Base-by-base conservation (phyloP, 192 early-diverging fungal genomes). In the Backusella tarrabulga region DNA sequence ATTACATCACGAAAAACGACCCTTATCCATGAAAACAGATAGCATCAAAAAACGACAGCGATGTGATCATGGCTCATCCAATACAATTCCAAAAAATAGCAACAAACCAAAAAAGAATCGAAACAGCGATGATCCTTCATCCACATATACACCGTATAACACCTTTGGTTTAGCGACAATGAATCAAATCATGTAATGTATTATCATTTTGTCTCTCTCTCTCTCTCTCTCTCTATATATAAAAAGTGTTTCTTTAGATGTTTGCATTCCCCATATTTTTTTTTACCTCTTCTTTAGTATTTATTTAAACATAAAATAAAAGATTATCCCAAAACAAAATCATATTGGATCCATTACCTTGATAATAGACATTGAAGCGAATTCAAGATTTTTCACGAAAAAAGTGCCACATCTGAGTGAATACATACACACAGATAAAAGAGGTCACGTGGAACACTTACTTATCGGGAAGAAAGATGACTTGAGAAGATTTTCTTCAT, bases 1-100 rank as follows among this genome's bases (percentile, higher is more conserved):
- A 73, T 63, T 81, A 6, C 79, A 81, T 60, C 75, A 81, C 32
- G 79, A 81, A 63, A 81, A 76, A 52, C 60, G 79, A 68, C 79
- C 79, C 0, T 50, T 81, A 5, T 75, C 72, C 17, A 71, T 77
- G 69, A 81, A 81, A 26, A 75, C 76, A 34, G 76, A 81, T 67
- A 63, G 54, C 19, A 81, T 81, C 34, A 81, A 81, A 26, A 77
- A 81, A 41, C 72, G 76, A 52, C 80, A 81, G 46, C 32, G 76
- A 14, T 75, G 68, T 52, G 76, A 81, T 52, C 40, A 73, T 41
- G n/a, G 34, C 23, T 17, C 70, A 9, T 8, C 38, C 0, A 67
- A 50, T 15, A 19, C 32, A 36, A 4, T 15, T 15, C 11, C 71
- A 32, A 36, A 40, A 17, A 42, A 9, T 19, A 74, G n/a, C 0